Base-by-base conservation (phyloP, 352 stramenopile genomes). In the Pythium dissotocum region DNA sequence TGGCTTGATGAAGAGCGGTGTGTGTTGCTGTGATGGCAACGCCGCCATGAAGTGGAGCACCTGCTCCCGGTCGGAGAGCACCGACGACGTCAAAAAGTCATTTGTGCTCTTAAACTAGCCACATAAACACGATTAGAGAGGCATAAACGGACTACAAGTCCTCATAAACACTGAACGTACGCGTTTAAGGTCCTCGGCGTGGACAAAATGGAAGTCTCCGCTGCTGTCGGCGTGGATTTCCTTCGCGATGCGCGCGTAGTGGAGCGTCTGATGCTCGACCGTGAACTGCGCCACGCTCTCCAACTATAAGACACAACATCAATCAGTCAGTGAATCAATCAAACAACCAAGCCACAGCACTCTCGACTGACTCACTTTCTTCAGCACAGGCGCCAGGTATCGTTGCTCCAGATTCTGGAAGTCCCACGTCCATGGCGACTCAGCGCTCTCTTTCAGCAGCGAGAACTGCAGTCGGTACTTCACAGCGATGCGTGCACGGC, bases 1-100 rank as follows among this genome's bases (percentile, higher is more conserved):
- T 26, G 62, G 46, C 36, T 73, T 78, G 70, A 93, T 94, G 18
- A 77, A 73, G 26, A 94, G 69, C 30, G 83, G 82, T 18, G 81
- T 58, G 59, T 93, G 83, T 4, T 57, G 56, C 33, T 65, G 42
- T 32, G 77, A 69, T 0, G 87, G 87, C 24, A 94, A 59, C 9
- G 81, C 83, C 13, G 80, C 87, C 79, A 92, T 90, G 36, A 94
- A 93, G 56, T 91, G 83, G 8, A 94, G 66, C 61, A 92, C 76
- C 46, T 91, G 83, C 69, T 94, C 87, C 35, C 84, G 65, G 64
- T 94, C 87, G 1, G 77, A 76, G 30, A 93, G 71, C 55, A 94
- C 80, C 0, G 83, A 87, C 2, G 82, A 75, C 9, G 78, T 79
- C 12, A 91, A 61, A 46, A 87, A 93, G 54, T 93, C 82, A 58